Conservation (phyloP, 2,329 filamentous ascomycete species). For the Beauveria pseudobassiana region DNA sequence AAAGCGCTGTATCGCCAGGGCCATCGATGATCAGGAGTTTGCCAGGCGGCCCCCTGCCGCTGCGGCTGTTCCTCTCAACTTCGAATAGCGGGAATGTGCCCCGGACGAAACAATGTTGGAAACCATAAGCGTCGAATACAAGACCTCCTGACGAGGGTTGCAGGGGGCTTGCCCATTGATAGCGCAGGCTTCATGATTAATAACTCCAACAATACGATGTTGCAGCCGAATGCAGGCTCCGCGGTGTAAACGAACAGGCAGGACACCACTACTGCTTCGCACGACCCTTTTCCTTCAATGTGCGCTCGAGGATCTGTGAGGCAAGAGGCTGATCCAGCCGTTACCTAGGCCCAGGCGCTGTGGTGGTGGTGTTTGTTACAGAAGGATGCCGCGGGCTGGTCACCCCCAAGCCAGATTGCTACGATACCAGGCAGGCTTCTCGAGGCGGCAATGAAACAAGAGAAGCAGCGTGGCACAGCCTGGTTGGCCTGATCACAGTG, state of each 20-base stretch:
- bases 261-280: background rate
- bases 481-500: constrained; percentile 4
- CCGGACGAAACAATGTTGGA: too few species aligned
- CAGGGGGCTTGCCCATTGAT: background rate
- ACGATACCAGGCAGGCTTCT: background rate
- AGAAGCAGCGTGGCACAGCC: background rate
- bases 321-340: background rate
- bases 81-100: too few species aligned
- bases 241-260: constrained; percentile 1
- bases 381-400: background rate
- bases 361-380: background rate
- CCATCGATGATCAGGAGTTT: background rate
- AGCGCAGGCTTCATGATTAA: background rate
- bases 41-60: background rate
- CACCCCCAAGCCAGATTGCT: background rate
- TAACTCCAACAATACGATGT: background rate
- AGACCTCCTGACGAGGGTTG: background rate
- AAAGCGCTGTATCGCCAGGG: background rate
- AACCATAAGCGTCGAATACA: background rate
- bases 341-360: background rate
- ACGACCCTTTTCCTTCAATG: background rate
- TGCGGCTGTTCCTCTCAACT: background rate
- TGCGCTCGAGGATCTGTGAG: background rate
- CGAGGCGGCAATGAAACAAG: background rate
- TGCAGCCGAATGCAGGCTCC: background rate